Evolutionary conservation across 805 yeast genomes (phyloP).

Genomic region (Metschnikowia baotianmanensis): DNA sequence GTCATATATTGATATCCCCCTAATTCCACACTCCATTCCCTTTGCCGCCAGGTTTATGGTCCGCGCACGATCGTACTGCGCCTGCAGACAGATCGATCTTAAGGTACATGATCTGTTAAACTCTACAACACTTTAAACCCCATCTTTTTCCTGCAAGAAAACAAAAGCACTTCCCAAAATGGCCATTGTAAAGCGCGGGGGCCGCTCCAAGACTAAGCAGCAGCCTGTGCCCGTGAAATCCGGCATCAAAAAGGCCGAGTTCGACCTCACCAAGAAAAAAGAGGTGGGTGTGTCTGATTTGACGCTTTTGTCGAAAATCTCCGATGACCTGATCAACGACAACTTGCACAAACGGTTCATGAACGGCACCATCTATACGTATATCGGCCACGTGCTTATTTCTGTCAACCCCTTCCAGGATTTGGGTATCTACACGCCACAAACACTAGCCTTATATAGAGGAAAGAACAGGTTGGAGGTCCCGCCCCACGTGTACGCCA

Average conservation of each 20-base stretch:
- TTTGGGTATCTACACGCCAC: constrained; percentile 89
- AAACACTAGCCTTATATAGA: constrained; percentile 68
- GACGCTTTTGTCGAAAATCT: constrained; percentile 81
- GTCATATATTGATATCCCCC: too few relatives aligned
- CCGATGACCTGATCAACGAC: constrained; percentile 90
- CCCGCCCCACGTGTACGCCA: constrained; percentile 97
- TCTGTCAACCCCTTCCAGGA: constrained; percentile 97
- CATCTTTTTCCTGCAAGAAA: neutral
- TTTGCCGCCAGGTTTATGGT: too few relatives aligned
- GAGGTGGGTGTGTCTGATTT: constrained; percentile 98
- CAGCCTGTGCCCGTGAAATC: constrained; percentile 56
- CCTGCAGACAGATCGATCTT: too few relatives aligned
- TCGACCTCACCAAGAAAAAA: constrained; percentile 82
- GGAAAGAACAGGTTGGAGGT: constrained; percentile 94
- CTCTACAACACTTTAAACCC: neutral
- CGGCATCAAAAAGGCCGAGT: constrained; percentile 80
- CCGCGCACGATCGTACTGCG: too few relatives aligned
- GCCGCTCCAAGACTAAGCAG: constrained; percentile 52
- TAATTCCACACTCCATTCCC: too few relatives aligned
- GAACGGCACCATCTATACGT: constrained; percentile 87
- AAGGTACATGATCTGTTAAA: too few relatives aligned
- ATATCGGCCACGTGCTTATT: constrained; percentile 90
- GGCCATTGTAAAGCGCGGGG: constrained; percentile 80
- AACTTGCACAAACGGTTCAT: constrained; percentile 85
- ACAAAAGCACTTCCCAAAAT: constrained; percentile 29